These are phyloP conservation scores for Diaporthe caulivora DNA, from an alignment of 2,329 filamentous ascomycete genomes.

Conservation along the genomic window DNA sequence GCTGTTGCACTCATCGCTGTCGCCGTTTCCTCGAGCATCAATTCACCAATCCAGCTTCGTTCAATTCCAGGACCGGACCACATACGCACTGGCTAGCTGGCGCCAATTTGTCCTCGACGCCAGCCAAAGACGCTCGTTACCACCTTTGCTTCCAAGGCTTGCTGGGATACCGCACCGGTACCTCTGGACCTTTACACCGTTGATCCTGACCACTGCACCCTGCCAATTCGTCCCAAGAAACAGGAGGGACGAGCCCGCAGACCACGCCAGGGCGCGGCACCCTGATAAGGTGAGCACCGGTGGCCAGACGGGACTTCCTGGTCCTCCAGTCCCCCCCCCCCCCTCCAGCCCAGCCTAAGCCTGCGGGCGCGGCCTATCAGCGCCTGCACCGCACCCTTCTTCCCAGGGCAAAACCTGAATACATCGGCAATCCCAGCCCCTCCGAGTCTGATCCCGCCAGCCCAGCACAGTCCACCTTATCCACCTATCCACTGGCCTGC, in stretches of 20 bases:
- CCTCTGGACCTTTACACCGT: constrained; percentile 27
- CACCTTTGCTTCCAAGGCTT: constrained; percentile 8
- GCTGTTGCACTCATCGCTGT: constrained; percentile 7
- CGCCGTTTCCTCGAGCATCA: constrained; percentile 23
- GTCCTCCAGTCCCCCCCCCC: neutral
- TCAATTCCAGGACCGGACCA: neutral
- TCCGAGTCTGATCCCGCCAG: constrained; percentile 25
- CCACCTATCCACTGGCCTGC: neutral
- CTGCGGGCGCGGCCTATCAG: constrained; percentile 33
- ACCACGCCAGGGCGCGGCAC: constrained; percentile 5
- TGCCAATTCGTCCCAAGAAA: constrained; percentile 24
- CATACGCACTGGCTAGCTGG: constrained; percentile 1
- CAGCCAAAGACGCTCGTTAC: constrained; percentile 26
- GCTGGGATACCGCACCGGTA: constrained; percentile 17
- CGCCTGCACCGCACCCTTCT: constrained; percentile 16
- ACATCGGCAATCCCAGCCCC: constrained; percentile 32
- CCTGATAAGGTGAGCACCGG: constrained; percentile 34
- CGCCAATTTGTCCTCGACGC: neutral
- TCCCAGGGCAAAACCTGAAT: constrained; percentile 29
- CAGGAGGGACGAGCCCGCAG: constrained; percentile 26
- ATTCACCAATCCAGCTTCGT: neutral
- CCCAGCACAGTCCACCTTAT: constrained; percentile 13
- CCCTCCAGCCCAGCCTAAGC: constrained; percentile 19
- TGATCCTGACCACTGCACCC: constrained; percentile 28
- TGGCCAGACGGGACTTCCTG: constrained; percentile 29